Base-by-base conservation (phyloP, 2,329 filamentous ascomycete species). In the Nemania diffusa region DNA sequence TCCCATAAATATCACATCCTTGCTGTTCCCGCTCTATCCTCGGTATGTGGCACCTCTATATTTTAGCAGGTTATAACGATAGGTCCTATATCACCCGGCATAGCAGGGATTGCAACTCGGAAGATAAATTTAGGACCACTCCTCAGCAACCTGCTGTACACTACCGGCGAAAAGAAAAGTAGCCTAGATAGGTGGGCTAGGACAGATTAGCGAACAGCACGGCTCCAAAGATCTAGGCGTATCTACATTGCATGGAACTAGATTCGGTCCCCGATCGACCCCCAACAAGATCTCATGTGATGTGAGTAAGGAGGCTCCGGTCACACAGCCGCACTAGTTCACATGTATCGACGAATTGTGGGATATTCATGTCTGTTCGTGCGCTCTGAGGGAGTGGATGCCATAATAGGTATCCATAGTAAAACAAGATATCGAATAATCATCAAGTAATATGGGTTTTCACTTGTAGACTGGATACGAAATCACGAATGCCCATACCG, bases 161-260 rank as follows among this genome's bases (percentile, higher is more conserved):
- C 40, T 44, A 44, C 40, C 40, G 15, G 22, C 17, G 55, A 59
- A 60, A 56, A 26, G 37, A 59, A 65, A 32, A 22, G 15, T 7
- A 56, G 15, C 26, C 29, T 11, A 9, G 15, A 22, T 11, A 9
- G 15, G 40, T 44, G 7, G 40, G n/a, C 40, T 44, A 44, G 40
- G 40, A n/a, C 40, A 44, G 40, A 44, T 44, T 44, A 44, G 40
- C 40, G 40, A 44, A 15, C 40, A 44, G 40, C 40, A 44, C 17
- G 17, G 40, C 15, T 44, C 40, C 40, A 44, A 44, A 44, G 15
- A 44, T 44, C 17, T 44, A 5, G 15, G 40, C 40, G 15, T n/a
- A 15, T n/a, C 40, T 44, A 15, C 15, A 20, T 44, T 8, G 4
- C 15, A n/a, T 5, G 15, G 15, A 44, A 44, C 5, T 4, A 44